A percentile compares a stretch with the other conserved stretches of the same genome.
These are phyloP conservation scores for Hypoxylon sp. DNA, from an alignment of 2,329 filamentous ascomycete genomes.

Conservation along the genomic window DNA sequence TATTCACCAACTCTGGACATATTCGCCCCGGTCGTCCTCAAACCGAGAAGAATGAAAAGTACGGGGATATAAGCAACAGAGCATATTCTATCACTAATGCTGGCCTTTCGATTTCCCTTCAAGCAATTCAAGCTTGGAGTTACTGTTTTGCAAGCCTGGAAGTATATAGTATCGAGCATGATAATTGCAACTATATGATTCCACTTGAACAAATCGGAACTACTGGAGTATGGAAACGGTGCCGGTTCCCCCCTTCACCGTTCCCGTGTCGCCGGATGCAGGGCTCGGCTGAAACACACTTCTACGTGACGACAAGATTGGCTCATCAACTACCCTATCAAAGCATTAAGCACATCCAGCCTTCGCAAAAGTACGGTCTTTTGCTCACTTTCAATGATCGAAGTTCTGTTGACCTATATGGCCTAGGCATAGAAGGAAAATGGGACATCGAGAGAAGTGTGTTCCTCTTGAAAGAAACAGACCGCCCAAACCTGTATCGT, in stretches of 20 bases:
- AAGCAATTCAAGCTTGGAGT: not conserved
- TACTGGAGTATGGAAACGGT: not conserved
- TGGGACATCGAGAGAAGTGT: not conserved
- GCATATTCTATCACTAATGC: not conserved
- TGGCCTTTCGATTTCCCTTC: not conserved
- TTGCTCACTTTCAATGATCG: not conserved
- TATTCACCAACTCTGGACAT: not conserved
- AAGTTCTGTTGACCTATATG: not conserved
- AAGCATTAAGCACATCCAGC: no score
- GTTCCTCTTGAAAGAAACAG: not conserved
- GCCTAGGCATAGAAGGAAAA: not conserved
- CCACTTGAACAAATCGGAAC: not conserved
- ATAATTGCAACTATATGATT: not conserved
- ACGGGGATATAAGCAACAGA: not conserved
- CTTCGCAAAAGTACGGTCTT: not conserved
- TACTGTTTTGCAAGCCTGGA: not conserved
- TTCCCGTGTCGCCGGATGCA: not conserved
- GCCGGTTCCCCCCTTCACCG: not conserved
- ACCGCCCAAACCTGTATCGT: not conserved
- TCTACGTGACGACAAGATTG: not conserved
- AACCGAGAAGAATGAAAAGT: no score
- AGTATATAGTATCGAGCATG: not conserved
- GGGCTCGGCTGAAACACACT: not conserved
- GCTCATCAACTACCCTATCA: not conserved
- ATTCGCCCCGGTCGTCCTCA: not conserved